These are phyloP conservation scores for Geosmithia morbida DNA, from an alignment of 2,329 filamentous ascomycete genomes.

Conservation along the genomic window DNA sequence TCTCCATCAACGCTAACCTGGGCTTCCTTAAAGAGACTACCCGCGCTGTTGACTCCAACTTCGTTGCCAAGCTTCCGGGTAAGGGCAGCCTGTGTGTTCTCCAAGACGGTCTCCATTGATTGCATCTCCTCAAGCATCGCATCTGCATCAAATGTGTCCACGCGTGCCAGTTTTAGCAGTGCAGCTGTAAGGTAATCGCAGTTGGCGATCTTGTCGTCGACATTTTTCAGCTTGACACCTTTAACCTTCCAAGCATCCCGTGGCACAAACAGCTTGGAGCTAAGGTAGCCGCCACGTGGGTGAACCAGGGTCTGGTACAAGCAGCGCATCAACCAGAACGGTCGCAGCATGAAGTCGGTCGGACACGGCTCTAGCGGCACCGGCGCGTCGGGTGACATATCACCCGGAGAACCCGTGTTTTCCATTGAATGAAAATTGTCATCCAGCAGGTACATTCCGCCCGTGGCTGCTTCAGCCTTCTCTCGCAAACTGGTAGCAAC, in stretches of 20 bases:
- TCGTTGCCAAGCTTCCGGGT: constrained; percentile 83
- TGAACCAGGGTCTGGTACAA: constrained; percentile 87
- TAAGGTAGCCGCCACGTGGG: constrained; percentile 81
- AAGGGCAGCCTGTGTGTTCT: constrained; percentile 66
- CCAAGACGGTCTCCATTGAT: constrained; percentile 67
- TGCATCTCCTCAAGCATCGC: constrained; percentile 93
- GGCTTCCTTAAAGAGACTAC: constrained; percentile 62
- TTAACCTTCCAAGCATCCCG: constrained; percentile 89
- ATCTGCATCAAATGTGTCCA: constrained; percentile 83
- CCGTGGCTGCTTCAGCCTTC: constrained; percentile 39
- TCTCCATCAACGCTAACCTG: constrained; percentile 31
- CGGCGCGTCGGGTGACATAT: constrained; percentile 49
- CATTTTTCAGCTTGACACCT: constrained; percentile 76
- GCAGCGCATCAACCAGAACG: constrained; percentile 95
- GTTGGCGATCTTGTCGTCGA: constrained; percentile 88
- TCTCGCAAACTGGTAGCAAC: constrained; percentile 48
- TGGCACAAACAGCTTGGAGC: constrained; percentile 81
- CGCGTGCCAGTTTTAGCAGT: constrained; percentile 64
- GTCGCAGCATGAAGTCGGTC: constrained; percentile 73
- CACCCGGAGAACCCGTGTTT: constrained; percentile 50
- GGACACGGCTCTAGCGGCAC: constrained; percentile 82
- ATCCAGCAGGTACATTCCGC: constrained; percentile 71
- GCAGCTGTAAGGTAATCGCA: constrained; percentile 87
- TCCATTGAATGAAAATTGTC: constrained; percentile 60
- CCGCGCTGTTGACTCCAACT: constrained; percentile 66